These are phyloP conservation scores for Chlamydomonas incerta DNA, from an alignment of 139 green algal genomes.

Conservation along the genomic window DNA sequence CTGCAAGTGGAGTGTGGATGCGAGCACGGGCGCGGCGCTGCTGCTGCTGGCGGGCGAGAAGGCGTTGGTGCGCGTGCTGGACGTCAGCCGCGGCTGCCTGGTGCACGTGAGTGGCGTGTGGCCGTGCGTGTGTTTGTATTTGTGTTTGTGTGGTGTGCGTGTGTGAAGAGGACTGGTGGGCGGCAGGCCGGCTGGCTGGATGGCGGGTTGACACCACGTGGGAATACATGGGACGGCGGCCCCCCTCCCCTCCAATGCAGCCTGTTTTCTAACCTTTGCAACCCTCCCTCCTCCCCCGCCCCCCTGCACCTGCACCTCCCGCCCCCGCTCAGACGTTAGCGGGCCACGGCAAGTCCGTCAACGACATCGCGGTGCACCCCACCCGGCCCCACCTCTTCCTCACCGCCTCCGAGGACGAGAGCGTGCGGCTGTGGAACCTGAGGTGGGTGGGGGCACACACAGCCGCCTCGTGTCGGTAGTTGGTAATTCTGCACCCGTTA, in stretches of 20 bases:
- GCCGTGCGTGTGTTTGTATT: no score
- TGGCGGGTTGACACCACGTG: no score
- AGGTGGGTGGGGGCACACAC: not conserved
- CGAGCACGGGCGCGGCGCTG: conserved; percentile 55
- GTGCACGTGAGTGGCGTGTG: conserved; percentile 48
- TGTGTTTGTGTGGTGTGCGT: no score
- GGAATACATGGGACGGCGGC: no score
- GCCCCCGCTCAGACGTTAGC: conserved; percentile 53
- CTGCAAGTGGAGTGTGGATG: conserved; percentile 73
- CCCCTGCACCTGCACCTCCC: no score
- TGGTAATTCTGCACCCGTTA: no score
- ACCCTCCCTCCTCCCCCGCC: no score
- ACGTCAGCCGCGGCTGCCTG: conserved; percentile 52
- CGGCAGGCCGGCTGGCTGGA: no score
- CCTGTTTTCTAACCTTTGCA: no score
- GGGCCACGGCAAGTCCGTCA: conserved; percentile 81
- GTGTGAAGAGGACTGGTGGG: no score
- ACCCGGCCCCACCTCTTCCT: conserved; percentile 66
- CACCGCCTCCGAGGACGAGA: conserved; percentile 72
- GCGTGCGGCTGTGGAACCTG: conserved; percentile 50
- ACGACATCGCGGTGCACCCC: conserved; percentile 82
- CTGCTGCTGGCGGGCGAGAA: conserved; percentile 80
- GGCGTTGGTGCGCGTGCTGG: conserved; percentile 67
- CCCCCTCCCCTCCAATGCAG: no score
- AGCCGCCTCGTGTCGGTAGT: no score